A percentile compares a stretch with the other conserved stretches of the same genome.
phyloP scores from a whole-genome alignment of 371 early-diverging fungal species.

The Lichtheimia hyalospora region DNA sequence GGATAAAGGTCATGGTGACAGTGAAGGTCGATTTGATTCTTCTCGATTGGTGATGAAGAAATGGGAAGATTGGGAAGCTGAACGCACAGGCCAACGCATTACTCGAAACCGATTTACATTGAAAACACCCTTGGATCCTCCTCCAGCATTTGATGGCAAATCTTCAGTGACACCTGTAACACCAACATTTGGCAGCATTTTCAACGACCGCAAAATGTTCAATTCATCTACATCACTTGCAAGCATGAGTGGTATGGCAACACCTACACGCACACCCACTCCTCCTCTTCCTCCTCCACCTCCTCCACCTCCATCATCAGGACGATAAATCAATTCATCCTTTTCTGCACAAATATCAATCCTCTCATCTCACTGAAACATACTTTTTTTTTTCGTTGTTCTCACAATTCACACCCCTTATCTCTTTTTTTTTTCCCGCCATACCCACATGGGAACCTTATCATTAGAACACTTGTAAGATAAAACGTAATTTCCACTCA shows the following conservation, averaged over 20 bases:
- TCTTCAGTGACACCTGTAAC: slow-evolving; percentile 29
- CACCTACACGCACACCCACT: slow-evolving; percentile 5
- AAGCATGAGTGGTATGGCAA: not conserved
- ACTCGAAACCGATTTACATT: slow-evolving; percentile 31
- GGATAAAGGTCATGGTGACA: slow-evolving; percentile 59
- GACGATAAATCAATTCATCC: not conserved
- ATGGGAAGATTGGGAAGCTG: slow-evolving; percentile 76
- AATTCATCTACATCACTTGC: slow-evolving; percentile 27
- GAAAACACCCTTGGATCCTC: slow-evolving; percentile 30
- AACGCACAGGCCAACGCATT: slow-evolving; percentile 46
- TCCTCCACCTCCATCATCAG: not conserved
- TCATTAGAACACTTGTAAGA: too few species aligned
- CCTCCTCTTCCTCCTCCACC: slow-evolving; percentile 1
- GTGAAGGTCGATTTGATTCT: slow-evolving; percentile 69
- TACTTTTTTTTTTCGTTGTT: not conserved
- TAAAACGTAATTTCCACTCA: too few species aligned
- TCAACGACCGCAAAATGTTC: slow-evolving; percentile 53
- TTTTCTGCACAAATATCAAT: not conserved
- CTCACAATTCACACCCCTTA: not conserved
- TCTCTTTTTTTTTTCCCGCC: not conserved
- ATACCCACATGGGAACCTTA: not conserved
- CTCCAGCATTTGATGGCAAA: slow-evolving; percentile 30
- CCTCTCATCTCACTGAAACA: not conserved
- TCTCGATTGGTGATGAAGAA: slow-evolving; percentile 59
- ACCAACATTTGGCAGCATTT: slow-evolving; percentile 40